These are phyloP conservation scores for Pichia manshurica DNA, from an alignment of 805 yeast genomes.

Conservation along the genomic window DNA sequence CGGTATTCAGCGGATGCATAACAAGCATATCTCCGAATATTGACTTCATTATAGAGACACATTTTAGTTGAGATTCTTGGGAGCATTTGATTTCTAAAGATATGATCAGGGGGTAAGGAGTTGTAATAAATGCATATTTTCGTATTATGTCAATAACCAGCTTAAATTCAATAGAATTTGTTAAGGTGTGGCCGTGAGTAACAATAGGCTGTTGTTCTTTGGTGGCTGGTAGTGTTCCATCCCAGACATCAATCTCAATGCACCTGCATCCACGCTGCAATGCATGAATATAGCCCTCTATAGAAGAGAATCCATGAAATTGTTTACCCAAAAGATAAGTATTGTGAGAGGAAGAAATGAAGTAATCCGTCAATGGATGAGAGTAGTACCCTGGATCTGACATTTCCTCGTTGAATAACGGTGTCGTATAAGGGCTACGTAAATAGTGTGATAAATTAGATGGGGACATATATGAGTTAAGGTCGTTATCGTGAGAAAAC, in stretches of 20 bases:
- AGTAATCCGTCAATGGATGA: conserved; percentile 78
- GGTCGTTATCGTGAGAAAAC: conserved; percentile 26
- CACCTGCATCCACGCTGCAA: conserved; percentile 91
- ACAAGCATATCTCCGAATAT: conserved; percentile 56
- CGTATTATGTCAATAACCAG: conserved; percentile 69
- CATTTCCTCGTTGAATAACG: conserved; percentile 19
- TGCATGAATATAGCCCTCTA: conserved; percentile 83
- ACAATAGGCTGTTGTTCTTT: conserved; percentile 63
- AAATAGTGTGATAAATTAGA: conserved; percentile 29
- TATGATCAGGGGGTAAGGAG: conserved; percentile 79
- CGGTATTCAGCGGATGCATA: conserved; percentile 29
- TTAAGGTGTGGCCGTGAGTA: conserved; percentile 82
- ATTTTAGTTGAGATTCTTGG: conserved; percentile 55
- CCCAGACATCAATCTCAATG: conserved; percentile 96
- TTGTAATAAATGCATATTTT: conserved; percentile 82
- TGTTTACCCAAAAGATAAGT: conserved; percentile 88
- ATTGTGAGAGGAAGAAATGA: conserved; percentile 89
- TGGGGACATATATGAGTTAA: conserved; percentile 17
- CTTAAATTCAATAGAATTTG: conserved; percentile 61
- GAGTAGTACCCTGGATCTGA: conserved; percentile 33
- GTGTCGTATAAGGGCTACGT: conserved; percentile 29
- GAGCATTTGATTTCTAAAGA: conserved; percentile 85
- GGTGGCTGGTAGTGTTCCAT: conserved; percentile 36
- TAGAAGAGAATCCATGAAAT: conserved; percentile 77
- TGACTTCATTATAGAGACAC: conserved; percentile 47